Evolutionary conservation across 257 asterid species (phyloP).

Genomic region (Cruciata laevipes): DNA sequence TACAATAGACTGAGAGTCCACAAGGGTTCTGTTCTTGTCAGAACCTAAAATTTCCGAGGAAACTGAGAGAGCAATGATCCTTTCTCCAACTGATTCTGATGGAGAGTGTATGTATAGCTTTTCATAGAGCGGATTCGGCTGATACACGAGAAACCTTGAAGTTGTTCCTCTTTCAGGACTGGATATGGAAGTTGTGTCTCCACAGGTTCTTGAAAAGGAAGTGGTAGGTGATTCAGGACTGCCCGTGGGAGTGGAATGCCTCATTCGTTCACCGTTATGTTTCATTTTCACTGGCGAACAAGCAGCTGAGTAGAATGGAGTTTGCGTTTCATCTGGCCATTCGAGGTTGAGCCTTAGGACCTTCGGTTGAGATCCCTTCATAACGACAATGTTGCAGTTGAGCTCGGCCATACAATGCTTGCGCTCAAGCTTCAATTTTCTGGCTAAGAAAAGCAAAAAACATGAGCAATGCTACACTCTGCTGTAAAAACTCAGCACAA

Average conservation of each 20-base stretch:
- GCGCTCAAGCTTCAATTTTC: constrained; percentile 69
- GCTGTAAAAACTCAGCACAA: no score
- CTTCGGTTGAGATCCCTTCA: constrained; percentile 75
- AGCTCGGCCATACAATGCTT: constrained; percentile 71
- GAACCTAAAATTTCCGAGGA: constrained; percentile 27
- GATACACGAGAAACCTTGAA: constrained; percentile 45
- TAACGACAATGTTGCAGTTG: constrained; percentile 71
- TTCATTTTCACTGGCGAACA: constrained; percentile 42
- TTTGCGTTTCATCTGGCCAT: constrained; percentile 36
- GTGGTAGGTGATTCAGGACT: constrained; percentile 59
- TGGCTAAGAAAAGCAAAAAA: constrained; percentile 30
- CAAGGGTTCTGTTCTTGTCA: constrained; percentile 31
- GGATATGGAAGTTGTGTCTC: constrained; percentile 26
- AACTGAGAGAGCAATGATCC: constrained; percentile 24
- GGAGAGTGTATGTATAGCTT: constrained; percentile 25
- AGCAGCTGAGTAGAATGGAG: constrained; percentile 51
- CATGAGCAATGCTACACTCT: constrained; percentile 13
- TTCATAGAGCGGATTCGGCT: constrained; percentile 71
- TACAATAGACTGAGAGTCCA: constrained; percentile 21
- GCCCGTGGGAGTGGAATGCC: constrained; percentile 57
- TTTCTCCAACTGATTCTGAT: constrained; percentile 26
- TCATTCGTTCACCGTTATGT: constrained; percentile 32
- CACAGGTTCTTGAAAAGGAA: constrained; percentile 46
- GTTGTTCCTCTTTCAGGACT: constrained; percentile 42
- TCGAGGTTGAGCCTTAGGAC: constrained; percentile 76